phyloP scores from a whole-genome alignment of 176 grass and related monocot species.

The Oryza nivara region DNA sequence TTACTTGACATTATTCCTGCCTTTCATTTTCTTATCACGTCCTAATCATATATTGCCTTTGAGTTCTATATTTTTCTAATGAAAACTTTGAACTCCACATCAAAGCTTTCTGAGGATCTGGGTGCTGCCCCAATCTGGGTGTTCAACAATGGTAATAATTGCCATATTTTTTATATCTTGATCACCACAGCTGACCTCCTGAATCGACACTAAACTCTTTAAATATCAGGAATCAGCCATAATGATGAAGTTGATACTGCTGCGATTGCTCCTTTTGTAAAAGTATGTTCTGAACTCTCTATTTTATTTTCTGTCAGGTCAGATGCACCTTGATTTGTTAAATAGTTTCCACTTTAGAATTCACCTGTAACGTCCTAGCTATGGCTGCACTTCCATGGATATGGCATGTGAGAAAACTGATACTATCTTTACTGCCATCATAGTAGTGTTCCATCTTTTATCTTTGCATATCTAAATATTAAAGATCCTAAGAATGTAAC shows the following conservation, averaged over 20 bases:
- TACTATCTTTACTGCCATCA: neutral
- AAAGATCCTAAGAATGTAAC: neutral
- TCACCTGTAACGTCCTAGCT: neutral
- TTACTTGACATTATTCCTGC: slow-evolving; percentile 3
- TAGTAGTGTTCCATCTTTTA: neutral
- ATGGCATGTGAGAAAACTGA: neutral
- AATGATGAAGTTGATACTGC: slow-evolving; percentile 53
- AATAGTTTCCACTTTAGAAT: neutral
- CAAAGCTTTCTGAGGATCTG: slow-evolving; percentile 82
- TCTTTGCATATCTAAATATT: slow-evolving; percentile 11
- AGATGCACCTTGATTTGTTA: neutral
- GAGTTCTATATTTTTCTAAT: slow-evolving; percentile 9
- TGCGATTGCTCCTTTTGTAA: slow-evolving; percentile 46
- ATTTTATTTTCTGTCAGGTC: neutral
- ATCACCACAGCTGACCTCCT: neutral
- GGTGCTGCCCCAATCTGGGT: slow-evolving; percentile 74
- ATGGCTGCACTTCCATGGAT: slow-evolving; percentile 1
- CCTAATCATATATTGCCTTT: slow-evolving; percentile 12
- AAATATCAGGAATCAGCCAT: slow-evolving; percentile 65
- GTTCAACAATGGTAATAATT: slow-evolving; percentile 70
- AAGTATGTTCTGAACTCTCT: slow-evolving; percentile 51
- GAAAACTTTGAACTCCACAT: slow-evolving; percentile 14
- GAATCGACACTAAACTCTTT: slow-evolving; percentile 10
- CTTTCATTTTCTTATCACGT: neutral
- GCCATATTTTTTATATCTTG: slow-evolving; percentile 2